A percentile compares a stretch with the other conserved stretches of the same genome.
Conservation (phyloP, 2,329 filamentous ascomycete genomes). For the Endothia cerciana region DNA sequence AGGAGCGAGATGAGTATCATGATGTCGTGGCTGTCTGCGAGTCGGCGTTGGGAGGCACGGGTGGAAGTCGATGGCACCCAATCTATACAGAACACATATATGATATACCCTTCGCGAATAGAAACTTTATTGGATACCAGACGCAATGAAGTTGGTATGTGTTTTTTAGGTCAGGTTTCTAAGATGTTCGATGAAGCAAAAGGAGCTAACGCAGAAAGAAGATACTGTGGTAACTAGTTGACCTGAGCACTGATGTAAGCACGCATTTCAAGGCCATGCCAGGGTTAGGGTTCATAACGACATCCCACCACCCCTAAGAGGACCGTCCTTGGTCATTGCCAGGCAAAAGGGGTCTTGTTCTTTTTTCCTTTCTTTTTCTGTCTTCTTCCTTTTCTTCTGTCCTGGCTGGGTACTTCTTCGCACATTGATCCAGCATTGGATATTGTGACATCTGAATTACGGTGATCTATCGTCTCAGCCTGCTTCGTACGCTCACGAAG, state of each 20-base stretch:
- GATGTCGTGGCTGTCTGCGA: not conserved
- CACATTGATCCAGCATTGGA: not conserved
- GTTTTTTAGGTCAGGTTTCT: not conserved
- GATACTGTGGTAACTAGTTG: too few species aligned
- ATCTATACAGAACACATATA: constrained; percentile 1
- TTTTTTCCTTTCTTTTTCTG: too few species aligned
- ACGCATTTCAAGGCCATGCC: too few species aligned
- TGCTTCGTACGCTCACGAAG: not conserved
- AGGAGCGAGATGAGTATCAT: not conserved
- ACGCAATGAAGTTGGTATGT: not conserved
- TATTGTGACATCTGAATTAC: not conserved
- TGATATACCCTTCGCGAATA: not conserved
- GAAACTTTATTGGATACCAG: not conserved
- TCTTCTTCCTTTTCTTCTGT: too few species aligned
- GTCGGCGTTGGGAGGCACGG: not conserved
- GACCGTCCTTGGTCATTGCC: too few species aligned
- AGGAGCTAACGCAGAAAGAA: not conserved
- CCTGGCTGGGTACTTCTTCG: too few species aligned
- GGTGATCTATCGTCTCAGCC: not conserved
- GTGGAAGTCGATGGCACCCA: not conserved
- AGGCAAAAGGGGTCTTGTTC: too few species aligned
- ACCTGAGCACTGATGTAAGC: too few species aligned
- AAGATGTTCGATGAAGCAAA: not conserved
- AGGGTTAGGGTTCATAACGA: too few species aligned
- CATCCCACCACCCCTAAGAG: too few species aligned